These are phyloP conservation scores for Hypoxylon sp. DNA, from an alignment of 2,329 filamentous ascomycete species.

Conservation along the genomic window DNA sequence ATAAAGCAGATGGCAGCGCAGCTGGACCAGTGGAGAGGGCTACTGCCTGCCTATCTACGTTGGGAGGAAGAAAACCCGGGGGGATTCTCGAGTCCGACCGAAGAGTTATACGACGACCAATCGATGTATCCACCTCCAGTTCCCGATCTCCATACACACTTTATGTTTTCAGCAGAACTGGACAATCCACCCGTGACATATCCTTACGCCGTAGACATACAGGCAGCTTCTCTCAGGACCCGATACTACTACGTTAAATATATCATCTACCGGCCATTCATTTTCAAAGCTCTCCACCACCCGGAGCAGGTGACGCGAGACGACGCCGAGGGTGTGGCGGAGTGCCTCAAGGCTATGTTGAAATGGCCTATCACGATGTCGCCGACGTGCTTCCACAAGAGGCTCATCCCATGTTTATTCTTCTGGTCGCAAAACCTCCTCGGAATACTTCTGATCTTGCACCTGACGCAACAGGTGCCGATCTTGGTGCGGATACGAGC, in stretches of 20 bases:
- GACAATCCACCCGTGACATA: constrained; percentile 62
- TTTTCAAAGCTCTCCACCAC: constrained; percentile 73
- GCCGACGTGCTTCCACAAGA: constrained; percentile 69
- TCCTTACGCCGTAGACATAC: constrained; percentile 68
- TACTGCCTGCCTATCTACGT: constrained; percentile 68
- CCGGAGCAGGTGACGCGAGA: constrained; percentile 67
- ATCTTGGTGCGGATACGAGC: constrained; percentile 65
- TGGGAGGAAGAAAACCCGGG: constrained; percentile 69
- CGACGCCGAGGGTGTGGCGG: constrained; percentile 68
- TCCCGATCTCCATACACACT: constrained; percentile 48
- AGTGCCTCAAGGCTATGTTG: constrained; percentile 70
- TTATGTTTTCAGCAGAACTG: constrained; percentile 65
- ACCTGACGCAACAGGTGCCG: constrained; percentile 66
- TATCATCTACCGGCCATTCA: constrained; percentile 69
- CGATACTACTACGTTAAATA: constrained; percentile 72
- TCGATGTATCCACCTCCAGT: constrained; percentile 46
- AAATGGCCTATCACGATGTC: constrained; percentile 73
- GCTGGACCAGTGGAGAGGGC: constrained; percentile 70
- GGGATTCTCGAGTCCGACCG: constrained; percentile 56
- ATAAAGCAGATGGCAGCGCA: constrained; percentile 68
- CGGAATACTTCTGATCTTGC: constrained; percentile 69
- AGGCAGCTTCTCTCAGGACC: constrained; percentile 70
- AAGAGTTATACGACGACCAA: constrained; percentile 44
- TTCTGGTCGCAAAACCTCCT: constrained; percentile 75
- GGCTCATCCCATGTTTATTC: constrained; percentile 71